Evolutionary conservation across 2,329 filamentous ascomycete species (phyloP), one percentile per base, ranked within the genome.

Genomic region (Dothiorella sarmentorum): DNA sequence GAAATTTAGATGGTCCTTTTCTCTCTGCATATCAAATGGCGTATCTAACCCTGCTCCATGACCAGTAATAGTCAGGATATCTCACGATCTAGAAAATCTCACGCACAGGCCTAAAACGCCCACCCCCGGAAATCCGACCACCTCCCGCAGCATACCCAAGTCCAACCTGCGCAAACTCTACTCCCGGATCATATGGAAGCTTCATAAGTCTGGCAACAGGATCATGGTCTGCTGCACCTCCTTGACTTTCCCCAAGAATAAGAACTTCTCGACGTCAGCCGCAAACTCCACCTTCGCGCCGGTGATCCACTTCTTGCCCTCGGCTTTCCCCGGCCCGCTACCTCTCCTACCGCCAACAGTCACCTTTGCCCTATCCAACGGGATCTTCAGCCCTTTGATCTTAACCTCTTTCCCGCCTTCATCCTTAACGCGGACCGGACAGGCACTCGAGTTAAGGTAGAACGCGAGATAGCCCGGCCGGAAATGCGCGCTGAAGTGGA

Each of bases 241-340:
- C 62, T 64, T 69, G 15, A 73, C 70, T 64, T 73, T 63, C 0
- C 56, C 64, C 51, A 78, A 60, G 62, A 79, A 79, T 53, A 67
- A 63, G 24, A 59, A 66, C 65, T 75, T 74, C 64, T 78, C 76
- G 22, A 66, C 67, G 40, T 76, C 74, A 2, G 62, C 73, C 52
- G 71, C 72, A 64, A 79, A 79, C 62, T 78, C 76, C 15, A 79
- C 71, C 64, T 67, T 69, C 3, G 75, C 71, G 1, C 75, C 75
- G 7, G 65, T 70, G n/a, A 79, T 72, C 29, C 69, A 67, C 61
- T 72, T 76, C 56, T 71, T 71, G 61, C 68, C 69, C 3, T 73
- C 68, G 2, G 71, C 60, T 33, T 33, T 53, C n/a, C 35, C 52
- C 4, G 43, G 35, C 24, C 31, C 53, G 22, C 59, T 38, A 17